Conservation (phyloP, 495 filamentous ascomycete species). For the Aspergillus nidulans region DNA sequence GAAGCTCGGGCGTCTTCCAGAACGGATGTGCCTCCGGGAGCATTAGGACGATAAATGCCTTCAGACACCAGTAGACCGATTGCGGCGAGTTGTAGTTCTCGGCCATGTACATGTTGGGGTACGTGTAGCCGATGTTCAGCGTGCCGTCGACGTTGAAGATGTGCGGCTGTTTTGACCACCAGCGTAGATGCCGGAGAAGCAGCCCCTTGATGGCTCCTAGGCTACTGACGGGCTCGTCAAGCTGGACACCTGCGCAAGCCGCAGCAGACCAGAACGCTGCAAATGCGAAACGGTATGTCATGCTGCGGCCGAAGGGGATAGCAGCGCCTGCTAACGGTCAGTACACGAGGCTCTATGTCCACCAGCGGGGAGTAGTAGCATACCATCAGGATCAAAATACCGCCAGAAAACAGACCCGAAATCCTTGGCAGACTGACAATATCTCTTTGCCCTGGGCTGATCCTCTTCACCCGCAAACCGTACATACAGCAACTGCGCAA, state of each 20-base stretch:
- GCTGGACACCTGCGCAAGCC: conserved; percentile 62
- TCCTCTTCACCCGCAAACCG: conserved; percentile 16
- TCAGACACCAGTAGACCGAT: conserved; percentile 66
- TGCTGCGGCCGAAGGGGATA: conserved; percentile 67
- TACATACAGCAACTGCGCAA: conserved; percentile 19
- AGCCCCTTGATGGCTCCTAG: conserved; percentile 64
- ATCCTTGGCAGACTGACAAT: conserved; percentile 55
- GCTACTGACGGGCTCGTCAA: conserved; percentile 44
- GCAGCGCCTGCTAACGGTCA: conserved; percentile 4
- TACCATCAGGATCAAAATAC: conserved; percentile 47
- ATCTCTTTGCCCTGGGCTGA: conserved; percentile 49
- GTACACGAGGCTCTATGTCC: too few relatives aligned
- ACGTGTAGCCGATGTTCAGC: conserved; percentile 67
- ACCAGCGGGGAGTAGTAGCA: not conserved
- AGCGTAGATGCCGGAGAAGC: conserved; percentile 63
- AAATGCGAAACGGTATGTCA: conserved; percentile 76
- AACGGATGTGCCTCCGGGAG: conserved; percentile 61
- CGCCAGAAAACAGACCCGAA: conserved; percentile 62
- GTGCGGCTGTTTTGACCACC: conserved; percentile 66
- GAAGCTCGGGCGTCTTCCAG: conserved; percentile 58
- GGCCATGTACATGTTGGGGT: conserved; percentile 70
- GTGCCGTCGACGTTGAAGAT: conserved; percentile 51
- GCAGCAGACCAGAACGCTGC: conserved; percentile 69
- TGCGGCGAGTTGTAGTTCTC: conserved; percentile 76
- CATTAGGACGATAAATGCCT: conserved; percentile 64